Base-by-base conservation (phyloP, 176 grass and related monocot genomes). In the Musa itinerans region DNA sequence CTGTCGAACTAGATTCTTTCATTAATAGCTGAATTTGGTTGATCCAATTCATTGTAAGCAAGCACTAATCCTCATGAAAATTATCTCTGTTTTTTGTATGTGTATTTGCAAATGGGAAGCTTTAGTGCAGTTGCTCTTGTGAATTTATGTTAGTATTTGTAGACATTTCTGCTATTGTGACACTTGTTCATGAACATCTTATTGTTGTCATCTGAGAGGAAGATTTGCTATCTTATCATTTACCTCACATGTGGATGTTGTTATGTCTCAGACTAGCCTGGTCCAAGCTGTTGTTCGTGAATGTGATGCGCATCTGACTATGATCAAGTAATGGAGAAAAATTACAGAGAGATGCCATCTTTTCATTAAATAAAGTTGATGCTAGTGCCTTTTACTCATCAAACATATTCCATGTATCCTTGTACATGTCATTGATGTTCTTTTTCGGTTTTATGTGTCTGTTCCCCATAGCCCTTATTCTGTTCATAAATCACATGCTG, bases 401-500 rank as follows among this genome's bases (percentile, higher is more conserved):
- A 2, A 23, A 48, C 52, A 16, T 15, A 12, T 29, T 11, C 68
- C 3, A 71, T 73, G 54, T 72, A 49, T 73, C 62, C 1, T 50
- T 27, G 43, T 56, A 24, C 48, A 51, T 50, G 12, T 55, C 29
- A 9, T 50, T 75, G 15, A 50, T 69, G 19, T 9, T 85, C 59
- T 65, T 66, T 65, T 81, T 56, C 51, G 27, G 16, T 70, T 29
- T 29, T 49, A 14, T 74, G 54, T 50, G 2, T 58, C 43, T 52
- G 68, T 49, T 54, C 1, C 65, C 50, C 70, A 49, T 84, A 93
- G 90, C 61, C 21, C 90, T 9, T 89, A 89, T 89, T 83, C 82
- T 69, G 88, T 98, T 20, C 88, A 93, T 78, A 89, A 82, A 91
- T 75, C 90, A 55, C 86, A 98, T 86, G 84, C 73, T 27, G 94